phyloP scores from a whole-genome alignment of 768 basidiomycete genomes.

The Leccinum ochraceum region DNA sequence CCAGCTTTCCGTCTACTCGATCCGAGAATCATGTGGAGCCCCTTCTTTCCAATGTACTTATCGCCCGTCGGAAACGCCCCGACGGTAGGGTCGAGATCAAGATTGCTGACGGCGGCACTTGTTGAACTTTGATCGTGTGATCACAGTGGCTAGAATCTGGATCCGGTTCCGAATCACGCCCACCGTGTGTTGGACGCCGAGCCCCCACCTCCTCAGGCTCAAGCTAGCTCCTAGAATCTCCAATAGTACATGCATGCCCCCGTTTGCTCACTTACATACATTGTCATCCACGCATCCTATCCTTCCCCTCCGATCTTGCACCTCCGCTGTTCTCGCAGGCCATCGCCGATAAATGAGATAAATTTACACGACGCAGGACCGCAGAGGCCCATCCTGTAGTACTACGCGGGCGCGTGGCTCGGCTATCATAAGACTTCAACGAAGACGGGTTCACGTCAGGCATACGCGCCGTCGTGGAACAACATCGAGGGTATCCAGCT shows the following conservation, averaged over 20 bases:
- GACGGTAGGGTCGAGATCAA: constrained; percentile 41
- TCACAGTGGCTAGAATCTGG: constrained; percentile 50
- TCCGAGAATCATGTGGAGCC: constrained; percentile 59
- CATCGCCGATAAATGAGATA: constrained; percentile 50
- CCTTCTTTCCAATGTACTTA: constrained; percentile 52
- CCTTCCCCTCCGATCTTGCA: background rate
- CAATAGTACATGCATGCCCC: too few relatives aligned
- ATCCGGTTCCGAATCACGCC: constrained; percentile 56
- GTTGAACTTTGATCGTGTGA: constrained; percentile 65
- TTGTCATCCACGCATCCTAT: background rate
- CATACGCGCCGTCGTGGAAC: constrained; percentile 35
- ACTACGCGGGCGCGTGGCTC: constrained; percentile 64
- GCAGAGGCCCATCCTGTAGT: constrained; percentile 51
- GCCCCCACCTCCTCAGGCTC: background rate
- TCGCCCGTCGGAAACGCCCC: constrained; percentile 44
- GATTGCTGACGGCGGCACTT: constrained; percentile 45
- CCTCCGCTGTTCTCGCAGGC: constrained; percentile 35
- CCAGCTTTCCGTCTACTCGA: constrained; percentile 54
- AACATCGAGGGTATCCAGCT: constrained; percentile 32
- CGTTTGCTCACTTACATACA: too few relatives aligned
- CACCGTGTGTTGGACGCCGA: constrained; percentile 65
- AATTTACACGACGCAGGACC: constrained; percentile 61
- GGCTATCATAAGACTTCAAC: constrained; percentile 70
- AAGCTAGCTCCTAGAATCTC: too few relatives aligned
- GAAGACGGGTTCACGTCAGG: constrained; percentile 70